Conservation (phyloP, 2,329 filamentous ascomycete species). For the Epicoccum sorghinum region DNA sequence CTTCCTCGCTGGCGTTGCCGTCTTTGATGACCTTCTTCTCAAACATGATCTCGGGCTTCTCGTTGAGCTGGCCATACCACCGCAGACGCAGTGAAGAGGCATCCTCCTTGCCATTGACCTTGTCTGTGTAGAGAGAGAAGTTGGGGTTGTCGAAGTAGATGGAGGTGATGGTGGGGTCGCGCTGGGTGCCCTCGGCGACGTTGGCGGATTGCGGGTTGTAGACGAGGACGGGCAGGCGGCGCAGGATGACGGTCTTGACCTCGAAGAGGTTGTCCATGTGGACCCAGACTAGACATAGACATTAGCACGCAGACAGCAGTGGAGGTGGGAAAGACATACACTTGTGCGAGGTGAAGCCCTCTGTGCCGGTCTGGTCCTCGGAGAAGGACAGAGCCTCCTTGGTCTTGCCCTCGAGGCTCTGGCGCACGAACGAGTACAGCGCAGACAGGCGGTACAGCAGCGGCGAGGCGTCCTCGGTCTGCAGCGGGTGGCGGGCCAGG, state of each 20-base stretch:
- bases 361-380: conserved; percentile 53
- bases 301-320: not conserved
- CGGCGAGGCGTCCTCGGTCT: conserved; percentile 91
- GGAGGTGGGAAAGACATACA: conserved; percentile 59
- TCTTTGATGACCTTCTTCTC: conserved; percentile 88
- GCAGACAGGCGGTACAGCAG: conserved; percentile 86
- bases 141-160: conserved; percentile 92
- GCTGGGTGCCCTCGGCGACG: conserved; percentile 75
- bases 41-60: conserved; percentile 79
- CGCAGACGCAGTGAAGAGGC: conserved; percentile 84
- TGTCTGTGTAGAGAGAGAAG: conserved; percentile 85
- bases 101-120: conserved; percentile 76
- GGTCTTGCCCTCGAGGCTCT: conserved; percentile 71
- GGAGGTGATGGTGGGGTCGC: conserved; percentile 89
- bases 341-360: conserved; percentile 84
- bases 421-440: conserved; percentile 93
- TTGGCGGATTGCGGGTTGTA: conserved; percentile 90
- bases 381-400: conserved; percentile 53
- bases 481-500: conserved; percentile 87
- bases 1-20: conserved; percentile 77
- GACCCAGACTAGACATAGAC: conserved; percentile 74
- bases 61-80: conserved; percentile 86
- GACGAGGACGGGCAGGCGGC: conserved; percentile 86
- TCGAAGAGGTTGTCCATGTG: conserved; percentile 94
- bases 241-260: conserved; percentile 93